Evolutionary conservation across 73 alveolate species (phyloP), one percentile per base, ranked within the genome.

Genomic region (Stentor coeruleus): DNA sequence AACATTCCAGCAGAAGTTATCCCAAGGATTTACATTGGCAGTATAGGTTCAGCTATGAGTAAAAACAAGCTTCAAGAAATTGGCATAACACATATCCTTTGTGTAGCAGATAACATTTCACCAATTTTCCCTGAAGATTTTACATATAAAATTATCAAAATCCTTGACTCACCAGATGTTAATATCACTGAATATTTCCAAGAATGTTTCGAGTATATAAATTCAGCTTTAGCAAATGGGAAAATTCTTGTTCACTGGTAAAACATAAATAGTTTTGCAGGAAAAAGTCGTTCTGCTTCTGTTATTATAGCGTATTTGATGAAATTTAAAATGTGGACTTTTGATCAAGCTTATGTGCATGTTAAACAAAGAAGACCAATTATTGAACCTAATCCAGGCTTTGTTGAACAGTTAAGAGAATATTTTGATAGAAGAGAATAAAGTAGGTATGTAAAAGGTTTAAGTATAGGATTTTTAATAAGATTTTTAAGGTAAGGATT

Each of bases 171-270:
- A 31, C 73, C 73, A 1, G 73, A 31, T 0, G 15, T 31, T 1
- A 57, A 57, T 2, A 57, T 57, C 73, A 0, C 28, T 0, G 28
- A 2, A 20, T n/a, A n/a, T 57, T 57, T 57, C 28, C 35, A 57
- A 20, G 73, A 57, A 57, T n/a, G 35, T 57, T 57, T 57, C 28
- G 35, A 57, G 28, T 57, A 20, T 57, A 57, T 57, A 20, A 31
- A 57, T 2, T n/a, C 15, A 57, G 73, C 35, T 0, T 20, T n/a
- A 57, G 73, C 73, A 20, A n/a, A 57, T 57, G 73, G 73, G 28
- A 57, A 57, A 57, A 31, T 57, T n/a, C 73, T 57, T 57, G 73
- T 57, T 57, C 73, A 57, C 28, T 57, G 73, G 73, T 57, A 57
- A 57, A 20, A 20, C 0, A 20, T 0, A 57, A n/a, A 57, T 31